A percentile compares a stretch with the other conserved stretches of the same genome.
Conservation (phyloP, 1,284 basidiomycete genomes). For the Ceratobasidium sp. region DNA sequence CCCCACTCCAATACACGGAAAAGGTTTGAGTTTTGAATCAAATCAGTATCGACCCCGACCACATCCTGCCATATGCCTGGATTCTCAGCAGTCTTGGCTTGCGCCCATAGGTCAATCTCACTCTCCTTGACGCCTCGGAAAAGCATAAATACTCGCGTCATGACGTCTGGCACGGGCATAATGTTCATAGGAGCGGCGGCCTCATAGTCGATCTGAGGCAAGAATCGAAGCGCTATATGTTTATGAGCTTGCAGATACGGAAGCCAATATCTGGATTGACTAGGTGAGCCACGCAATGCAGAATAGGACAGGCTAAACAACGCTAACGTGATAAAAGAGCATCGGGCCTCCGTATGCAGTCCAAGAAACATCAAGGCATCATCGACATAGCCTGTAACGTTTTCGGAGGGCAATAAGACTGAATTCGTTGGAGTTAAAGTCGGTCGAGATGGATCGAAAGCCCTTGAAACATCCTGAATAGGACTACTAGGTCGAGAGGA, state of each 20-base stretch:
- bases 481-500: slow-evolving; percentile 10
- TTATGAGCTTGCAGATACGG: slow-evolving; percentile 58
- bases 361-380: slow-evolving; percentile 56
- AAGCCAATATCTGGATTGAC: slow-evolving; percentile 61
- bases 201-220: slow-evolving; percentile 63
- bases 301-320: slow-evolving; percentile 54
- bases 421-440: slow-evolving; percentile 53
- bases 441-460: slow-evolving; percentile 48
- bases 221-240: slow-evolving; percentile 64
- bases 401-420: slow-evolving; percentile 55
- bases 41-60: slow-evolving; percentile 54
- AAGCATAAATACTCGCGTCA: slow-evolving; percentile 65
- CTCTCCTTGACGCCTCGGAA: slow-evolving; percentile 60
- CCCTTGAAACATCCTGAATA: slow-evolving; percentile 55
- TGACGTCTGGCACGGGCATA: slow-evolving; percentile 61
- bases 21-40: slow-evolving; percentile 50
- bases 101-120: slow-evolving; percentile 52
- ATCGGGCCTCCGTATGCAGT: slow-evolving; percentile 62
- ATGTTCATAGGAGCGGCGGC: slow-evolving; percentile 60
- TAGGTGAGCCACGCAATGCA: slow-evolving; percentile 56
- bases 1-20: slow-evolving; percentile 62
- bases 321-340: slow-evolving; percentile 62
- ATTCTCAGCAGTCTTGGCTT: slow-evolving; percentile 48
- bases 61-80: slow-evolving; percentile 51
- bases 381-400: slow-evolving; percentile 60